Evolutionary conservation across 257 asterid genomes (phyloP).

Genomic region (Lithospermum erythrorhizon): DNA sequence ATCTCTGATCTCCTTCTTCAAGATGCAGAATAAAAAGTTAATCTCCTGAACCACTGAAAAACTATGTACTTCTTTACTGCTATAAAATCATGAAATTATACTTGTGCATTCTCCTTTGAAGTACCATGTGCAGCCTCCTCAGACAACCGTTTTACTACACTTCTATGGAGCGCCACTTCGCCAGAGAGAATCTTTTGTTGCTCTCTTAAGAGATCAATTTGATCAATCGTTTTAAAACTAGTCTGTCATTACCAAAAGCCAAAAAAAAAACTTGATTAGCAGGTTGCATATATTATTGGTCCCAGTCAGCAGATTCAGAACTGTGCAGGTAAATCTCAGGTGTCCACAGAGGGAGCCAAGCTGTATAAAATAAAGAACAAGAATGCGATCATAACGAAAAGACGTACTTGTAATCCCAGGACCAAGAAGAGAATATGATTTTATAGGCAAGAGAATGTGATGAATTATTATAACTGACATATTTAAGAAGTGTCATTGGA

Average conservation of each 20-base stretch:
- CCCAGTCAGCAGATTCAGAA: neutral
- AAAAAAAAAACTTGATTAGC: conserved; percentile 1
- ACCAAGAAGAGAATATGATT: no score
- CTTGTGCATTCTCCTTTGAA: conserved; percentile 53
- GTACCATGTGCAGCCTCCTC: conserved; percentile 60
- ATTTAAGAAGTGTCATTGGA: neutral
- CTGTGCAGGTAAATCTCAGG: neutral
- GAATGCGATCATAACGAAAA: neutral
- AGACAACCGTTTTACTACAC: conserved; percentile 75
- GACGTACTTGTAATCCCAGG: no score
- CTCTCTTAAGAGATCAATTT: conserved; percentile 82
- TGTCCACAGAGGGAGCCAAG: neutral
- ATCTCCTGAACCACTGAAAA: conserved; percentile 8
- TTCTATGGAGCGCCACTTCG: conserved; percentile 76
- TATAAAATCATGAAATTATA: conserved; percentile 22
- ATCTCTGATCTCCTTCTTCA: conserved; percentile 58
- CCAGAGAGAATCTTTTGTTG: conserved; percentile 86
- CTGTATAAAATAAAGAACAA: neutral
- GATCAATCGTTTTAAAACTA: conserved; percentile 63
- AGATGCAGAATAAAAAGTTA: conserved; percentile 12
- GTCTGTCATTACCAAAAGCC: conserved; percentile 37
- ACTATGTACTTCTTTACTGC: neutral
- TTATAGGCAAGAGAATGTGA: no score
- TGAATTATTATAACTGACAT: no score
- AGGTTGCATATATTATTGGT: no score